Base-by-base conservation (phyloP, 2,329 filamentous ascomycete genomes). In the Thermoascus crustaceus region DNA sequence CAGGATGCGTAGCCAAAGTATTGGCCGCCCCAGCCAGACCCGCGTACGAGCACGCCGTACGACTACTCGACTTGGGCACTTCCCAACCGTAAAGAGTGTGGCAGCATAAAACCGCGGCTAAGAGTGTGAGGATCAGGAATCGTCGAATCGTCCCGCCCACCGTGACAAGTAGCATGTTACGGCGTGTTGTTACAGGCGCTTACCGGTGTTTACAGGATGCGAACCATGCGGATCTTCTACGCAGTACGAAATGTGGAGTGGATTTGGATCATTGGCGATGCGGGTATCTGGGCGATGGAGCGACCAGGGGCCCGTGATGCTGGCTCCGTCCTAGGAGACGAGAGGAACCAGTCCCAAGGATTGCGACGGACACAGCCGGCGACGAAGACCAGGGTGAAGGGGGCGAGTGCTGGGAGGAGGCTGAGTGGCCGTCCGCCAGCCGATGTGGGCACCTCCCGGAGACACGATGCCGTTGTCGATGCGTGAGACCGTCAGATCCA, bases 171-270 rank as follows among this genome's bases (percentile, higher is more conserved):
- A 49, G 45, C 47, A 46, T 49, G 46, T 52, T 52, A 52, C 49
- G 46, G 49, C 44, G 49, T 48, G 49, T n/a, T n/a, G n/a, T 52
- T 52, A 52, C 49, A 46, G 42, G 43, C 43, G 45, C 43, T 48
- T n/a, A n/a, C n/a, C n/a, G n/a, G n/a, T n/a, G n/a, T n/a, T 51
- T 50, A 52, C 48, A 34, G 41, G 42, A 45, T 47, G 46, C 47
- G 48, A 52, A 52, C 47, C 25, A 29, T 52, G 49, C 45, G 49
- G 49, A 52, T 52, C 49, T 46, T 50, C 46, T 39, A 47, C 39
- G 31, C 44, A 46, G 36, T 49, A 43, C 39, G 31, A 46, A 46
- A 38, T 49, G 45, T 48, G 46, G 47, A 49, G 49, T 48, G 43
- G 40, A 43, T 46, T 49, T 40, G 41, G 41, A 47, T 47, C 44